Base-by-base conservation (phyloP, 345 rosid genomes). In the Iberis pinnata region DNA sequence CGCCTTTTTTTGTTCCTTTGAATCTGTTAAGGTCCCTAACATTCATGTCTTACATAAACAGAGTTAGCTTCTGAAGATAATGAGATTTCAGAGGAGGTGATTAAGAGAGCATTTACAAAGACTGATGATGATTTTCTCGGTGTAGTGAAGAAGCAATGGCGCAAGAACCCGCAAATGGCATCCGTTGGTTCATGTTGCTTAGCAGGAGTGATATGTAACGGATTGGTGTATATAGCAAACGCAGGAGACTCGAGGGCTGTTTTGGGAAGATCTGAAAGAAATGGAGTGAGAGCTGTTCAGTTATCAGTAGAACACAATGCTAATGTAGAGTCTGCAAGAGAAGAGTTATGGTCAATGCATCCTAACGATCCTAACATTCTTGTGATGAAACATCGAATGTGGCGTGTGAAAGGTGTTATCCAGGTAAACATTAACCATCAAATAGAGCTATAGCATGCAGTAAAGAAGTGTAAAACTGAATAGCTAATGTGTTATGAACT, bases 361-460 rank as follows among this genome's bases (percentile, higher is more conserved):
- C 90, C 95, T n/a, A 8, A 76, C 42, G 95, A 84, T 70, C 67
- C 81, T 0, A 67, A 70, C 44, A 82, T 84, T 41, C 86, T 82
- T 19, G 66, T 71, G 53, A 32, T 71, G 80, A 83, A 74, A 52
- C 93, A 86, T 68, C 64, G 57, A 20, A 72, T 72, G 38, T 86
- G 97, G 95, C 87, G 94, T 13, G 94, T 86, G 13, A 86, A 86
- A 62, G 95, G 95, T 41, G 51, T 86, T 41, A 81, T 86, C 47
- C 90, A 83, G n/a, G n/a, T n/a, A n/a, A n/a, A n/a, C n/a, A n/a
- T n/a, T n/a, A n/a, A n/a, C n/a, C n/a, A n/a, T n/a, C n/a, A n/a
- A n/a, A n/a, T n/a, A n/a, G n/a, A n/a, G n/a, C n/a, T n/a, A n/a
- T n/a, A n/a, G n/a, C n/a, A n/a, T n/a, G n/a, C n/a, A n/a, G n/a